Base-by-base conservation (phyloP, 306 rosid genomes). In the Erythrophleum fordii region DNA sequence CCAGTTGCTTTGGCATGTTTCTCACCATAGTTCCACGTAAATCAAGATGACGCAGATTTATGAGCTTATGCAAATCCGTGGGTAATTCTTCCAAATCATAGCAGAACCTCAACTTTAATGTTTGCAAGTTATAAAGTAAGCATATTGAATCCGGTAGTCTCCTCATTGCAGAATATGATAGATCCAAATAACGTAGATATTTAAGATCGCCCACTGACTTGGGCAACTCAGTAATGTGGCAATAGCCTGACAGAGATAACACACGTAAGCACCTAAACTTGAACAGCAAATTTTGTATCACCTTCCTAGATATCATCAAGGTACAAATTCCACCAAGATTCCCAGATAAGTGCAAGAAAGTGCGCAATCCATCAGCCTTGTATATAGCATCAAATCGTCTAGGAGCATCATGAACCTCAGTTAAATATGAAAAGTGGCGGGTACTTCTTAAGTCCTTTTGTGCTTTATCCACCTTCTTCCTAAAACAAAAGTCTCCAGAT, bases 391-490 rank as follows among this genome's bases (percentile, higher is more conserved):
- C 46, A 42, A 42, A 42, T 42, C 3, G 1, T 42, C 46, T 10
- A 42, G 46, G 2, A 42, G 11, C 1, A 42, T 8, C 11, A 42
- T 7, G 0, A 37, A 37, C 6, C 8, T 37, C 8, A 6, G 6
- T 0, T 5, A 6, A 5, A 37, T 39, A 82, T 0, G 87, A 85
- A 2, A 84, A 44, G 59, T 89, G 88, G 1, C 88, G 87, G 34
- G 53, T 59, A 28, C 1, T 23, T 11, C 2, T 8, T 26, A 12
- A 0, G 0, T 2, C 29, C 23, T 1, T 71, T 23, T 61, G 12
- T 64, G 11, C 17, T n/a, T 28, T 4, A 4, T 61, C 77, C 0
- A 2, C 31, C 56, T 79, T 75, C 42, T 69, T 48, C 48, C 39
- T 72, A 17, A 42, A 65, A 45, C 35, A 70, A 9, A 72, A 67